These are phyloP conservation scores for Chlorella sp. DNA, from an alignment of 139 green algal genomes.

Conservation along the genomic window DNA sequence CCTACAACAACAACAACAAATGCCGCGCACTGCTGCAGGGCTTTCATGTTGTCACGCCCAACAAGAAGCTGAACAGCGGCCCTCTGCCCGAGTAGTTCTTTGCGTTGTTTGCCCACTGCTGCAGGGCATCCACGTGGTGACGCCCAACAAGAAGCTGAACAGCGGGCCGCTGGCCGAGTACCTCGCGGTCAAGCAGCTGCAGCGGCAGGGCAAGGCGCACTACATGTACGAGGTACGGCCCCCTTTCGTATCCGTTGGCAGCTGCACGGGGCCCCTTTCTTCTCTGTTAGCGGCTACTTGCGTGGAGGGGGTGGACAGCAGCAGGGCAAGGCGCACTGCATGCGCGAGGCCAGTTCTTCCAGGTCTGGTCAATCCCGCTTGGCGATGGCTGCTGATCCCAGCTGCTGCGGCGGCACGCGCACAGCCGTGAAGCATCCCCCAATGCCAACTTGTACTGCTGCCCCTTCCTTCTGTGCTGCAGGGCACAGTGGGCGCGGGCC, in stretches of 20 bases:
- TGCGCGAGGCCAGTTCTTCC: conserved; percentile 87
- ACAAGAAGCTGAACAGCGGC: conserved; percentile 95
- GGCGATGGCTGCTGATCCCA: no score
- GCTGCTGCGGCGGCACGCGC: no score
- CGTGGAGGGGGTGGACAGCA: conserved; percentile 72
- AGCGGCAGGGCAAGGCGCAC: conserved; percentile 87
- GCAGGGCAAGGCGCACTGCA: conserved; percentile 90
- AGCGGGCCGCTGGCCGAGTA: conserved; percentile 86
- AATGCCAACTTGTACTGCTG: no score
- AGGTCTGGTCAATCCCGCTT: no score
- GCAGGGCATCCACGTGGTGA: conserved; percentile 89
- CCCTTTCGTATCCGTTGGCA: no score
- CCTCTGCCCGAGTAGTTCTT: conserved; percentile 84
- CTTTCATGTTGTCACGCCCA: conserved; percentile 92
- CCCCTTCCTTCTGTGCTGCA: no score
- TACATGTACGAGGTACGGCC: conserved; percentile 93
- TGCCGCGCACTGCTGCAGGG: conserved; percentile 54
- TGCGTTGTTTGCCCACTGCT: neutral
- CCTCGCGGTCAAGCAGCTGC: conserved; percentile 73
- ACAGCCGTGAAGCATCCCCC: no score
- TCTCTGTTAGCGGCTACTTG: no score
- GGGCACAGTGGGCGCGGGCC: conserved; percentile 75
- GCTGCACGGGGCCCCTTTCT: no score
- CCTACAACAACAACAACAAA: no score
- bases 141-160: conserved; percentile 97